Conservation (phyloP, 176 grass and related monocot genomes). For the Triticum dicoccoides region DNA sequence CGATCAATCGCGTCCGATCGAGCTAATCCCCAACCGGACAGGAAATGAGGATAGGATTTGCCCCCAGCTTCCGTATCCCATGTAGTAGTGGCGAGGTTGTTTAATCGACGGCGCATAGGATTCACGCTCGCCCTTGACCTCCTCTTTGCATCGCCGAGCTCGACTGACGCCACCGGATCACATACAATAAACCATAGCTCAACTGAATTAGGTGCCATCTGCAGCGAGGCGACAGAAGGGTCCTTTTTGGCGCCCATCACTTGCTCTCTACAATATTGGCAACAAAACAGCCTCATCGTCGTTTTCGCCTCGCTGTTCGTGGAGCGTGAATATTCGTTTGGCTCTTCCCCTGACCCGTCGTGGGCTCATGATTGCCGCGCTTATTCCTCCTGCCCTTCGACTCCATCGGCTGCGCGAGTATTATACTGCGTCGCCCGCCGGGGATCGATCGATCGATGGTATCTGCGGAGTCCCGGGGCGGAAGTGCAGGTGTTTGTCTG, state of each 20-base stretch:
- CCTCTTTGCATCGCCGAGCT: not conserved
- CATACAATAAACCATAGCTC: not conserved
- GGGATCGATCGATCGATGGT: not conserved
- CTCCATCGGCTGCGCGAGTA: slow-evolving; percentile 16
- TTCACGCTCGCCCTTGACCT: slow-evolving; percentile 31
- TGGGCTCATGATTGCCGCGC: not conserved
- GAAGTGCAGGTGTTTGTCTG: not conserved
- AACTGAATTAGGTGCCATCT: slow-evolving; percentile 9
- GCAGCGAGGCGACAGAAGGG: slow-evolving; percentile 26
- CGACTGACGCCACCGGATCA: slow-evolving; percentile 27
- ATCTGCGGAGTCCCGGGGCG: not conserved
- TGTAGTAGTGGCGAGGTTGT: slow-evolving; percentile 30
- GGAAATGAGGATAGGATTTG: slow-evolving; percentile 48
- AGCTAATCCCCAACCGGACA: slow-evolving; percentile 20
- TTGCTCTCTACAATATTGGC: not conserved
- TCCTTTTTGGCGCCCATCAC: slow-evolving; percentile 26
- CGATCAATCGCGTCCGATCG: not conserved
- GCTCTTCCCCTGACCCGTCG: slow-evolving; percentile 12
- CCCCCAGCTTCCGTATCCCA: slow-evolving; percentile 33
- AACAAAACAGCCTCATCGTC: not conserved
- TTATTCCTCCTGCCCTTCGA: slow-evolving; percentile 7
- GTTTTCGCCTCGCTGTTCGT: slow-evolving; percentile 1
- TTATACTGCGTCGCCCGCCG: not conserved
- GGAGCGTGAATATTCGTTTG: slow-evolving; percentile 32
- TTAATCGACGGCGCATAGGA: slow-evolving; percentile 30